Percentiles rank a stretch among this genome's conserved stretches.
These are phyloP conservation scores for Metschnikowia corniflorae DNA, from an alignment of 805 yeast species.

Conservation along the genomic window DNA sequence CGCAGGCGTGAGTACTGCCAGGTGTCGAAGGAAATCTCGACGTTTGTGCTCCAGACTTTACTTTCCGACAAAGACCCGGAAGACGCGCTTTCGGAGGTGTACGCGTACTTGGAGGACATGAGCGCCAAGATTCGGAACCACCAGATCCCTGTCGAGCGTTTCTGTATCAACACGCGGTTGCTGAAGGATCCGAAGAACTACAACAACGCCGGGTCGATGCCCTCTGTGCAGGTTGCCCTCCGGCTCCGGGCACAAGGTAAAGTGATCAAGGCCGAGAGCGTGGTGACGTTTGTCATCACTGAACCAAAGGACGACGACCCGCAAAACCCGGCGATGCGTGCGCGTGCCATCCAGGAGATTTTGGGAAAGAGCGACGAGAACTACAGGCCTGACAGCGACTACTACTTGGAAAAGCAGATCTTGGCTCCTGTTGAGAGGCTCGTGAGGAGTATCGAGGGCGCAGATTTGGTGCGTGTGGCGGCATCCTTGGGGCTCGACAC, in stretches of 20 bases:
- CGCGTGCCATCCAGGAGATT: slow-evolving; percentile 76
- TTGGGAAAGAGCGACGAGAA: slow-evolving; percentile 45
- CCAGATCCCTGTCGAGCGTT: slow-evolving; percentile 62
- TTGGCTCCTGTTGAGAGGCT: slow-evolving; percentile 88
- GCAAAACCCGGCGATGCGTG: slow-evolving; percentile 64
- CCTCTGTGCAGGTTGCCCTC: slow-evolving; percentile 85
- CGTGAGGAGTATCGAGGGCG: slow-evolving; percentile 80
- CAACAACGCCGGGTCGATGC: slow-evolving; percentile 76
- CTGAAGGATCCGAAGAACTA: slow-evolving; percentile 87
- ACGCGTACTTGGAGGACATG: slow-evolving; percentile 64
- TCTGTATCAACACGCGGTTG: slow-evolving; percentile 77
- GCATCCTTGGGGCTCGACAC: slow-evolving; percentile 74
- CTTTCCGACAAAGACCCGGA: slow-evolving; percentile 74
- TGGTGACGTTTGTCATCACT: slow-evolving; percentile 81
- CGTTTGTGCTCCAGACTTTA: slow-evolving; percentile 66
- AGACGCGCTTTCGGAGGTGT: slow-evolving; percentile 66
- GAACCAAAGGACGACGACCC: slow-evolving; percentile 23
- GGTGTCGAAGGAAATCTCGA: slow-evolving; percentile 82
- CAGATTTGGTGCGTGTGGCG: slow-evolving; percentile 77
- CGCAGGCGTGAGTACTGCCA: slow-evolving; percentile 95
- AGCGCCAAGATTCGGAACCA: slow-evolving; percentile 54
- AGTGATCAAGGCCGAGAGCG: slow-evolving; percentile 82
- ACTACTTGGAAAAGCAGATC: slow-evolving; percentile 83
- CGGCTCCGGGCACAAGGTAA: slow-evolving; percentile 80
- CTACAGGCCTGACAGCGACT: slow-evolving; percentile 68